Base-by-base conservation (phyloP, 1,284 basidiomycete genomes). In the Ganoderma resinaceum region DNA sequence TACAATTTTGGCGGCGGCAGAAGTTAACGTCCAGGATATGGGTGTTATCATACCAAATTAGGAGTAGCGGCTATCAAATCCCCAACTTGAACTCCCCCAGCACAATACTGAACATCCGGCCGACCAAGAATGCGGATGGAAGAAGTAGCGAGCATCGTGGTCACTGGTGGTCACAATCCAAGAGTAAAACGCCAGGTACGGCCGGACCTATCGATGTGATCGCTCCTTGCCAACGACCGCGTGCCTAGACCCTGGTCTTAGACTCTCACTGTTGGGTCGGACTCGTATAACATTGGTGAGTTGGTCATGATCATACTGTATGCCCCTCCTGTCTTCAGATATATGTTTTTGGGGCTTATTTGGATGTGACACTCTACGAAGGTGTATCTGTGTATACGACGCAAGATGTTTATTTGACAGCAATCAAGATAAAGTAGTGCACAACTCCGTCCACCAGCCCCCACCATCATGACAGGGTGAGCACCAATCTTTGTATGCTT, bases 1-100 rank as follows among this genome's bases (percentile, higher is more conserved):
- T 35, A 26, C 55, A 61, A 55, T 66, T 72, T 68, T 33, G 58
- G 53, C 20, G 29, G 57, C 12, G 23, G 23, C 12, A 12, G 23
- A 12, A n/a, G 46, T 52, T 52, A 52, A 46, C 46, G 23, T 5
- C 46, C 46, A 52, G 23, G 60, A 29, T 43, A 46, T 12, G 57
- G 69, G 58, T 57, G 61, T 70, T 69, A 68, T 67, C 61, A 26
- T 53, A 29, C 71, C 65, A 58, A 57, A 64, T 64, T 26, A 7
- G 64, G 69, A 40, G 23, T 60, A 37, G 58, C 26, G 35, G 33
- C 38, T 11, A 38, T 26, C n/a, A 60, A 40, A 60, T 26, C n/a
- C 58, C 35, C 14, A 38, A 38, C 6, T 35, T 35, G 35, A 35
- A 35, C 42, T 16, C n/a, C 6, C 23, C 26, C 58, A 40, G n/a